Evolutionary conservation across 2,329 filamentous ascomycete species (phyloP).

Genomic region (Sporothrix sp.): DNA sequence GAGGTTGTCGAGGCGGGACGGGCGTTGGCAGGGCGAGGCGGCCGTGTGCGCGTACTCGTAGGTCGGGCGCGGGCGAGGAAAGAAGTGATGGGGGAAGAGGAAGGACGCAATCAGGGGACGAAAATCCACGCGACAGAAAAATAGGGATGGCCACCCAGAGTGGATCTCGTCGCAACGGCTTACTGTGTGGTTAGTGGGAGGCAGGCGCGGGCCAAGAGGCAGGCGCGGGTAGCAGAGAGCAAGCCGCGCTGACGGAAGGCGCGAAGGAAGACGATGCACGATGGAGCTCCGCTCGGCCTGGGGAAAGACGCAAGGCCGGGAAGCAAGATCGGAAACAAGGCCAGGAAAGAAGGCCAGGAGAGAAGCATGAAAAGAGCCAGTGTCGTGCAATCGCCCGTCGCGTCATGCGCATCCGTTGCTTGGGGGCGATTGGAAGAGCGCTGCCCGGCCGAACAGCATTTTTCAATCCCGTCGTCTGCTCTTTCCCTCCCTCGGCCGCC

Average conservation of each 20-base stretch:
- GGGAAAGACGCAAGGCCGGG: too few relatives aligned
- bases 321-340: too few relatives aligned
- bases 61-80: too few relatives aligned
- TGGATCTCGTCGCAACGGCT: conserved; percentile 6
- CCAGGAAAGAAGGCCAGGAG: too few relatives aligned
- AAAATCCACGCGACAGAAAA: conserved; percentile 2
- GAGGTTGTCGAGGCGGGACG: background rate
- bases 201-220: background rate
- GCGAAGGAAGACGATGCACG: background rate
- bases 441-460: too few relatives aligned
- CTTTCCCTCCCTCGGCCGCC: background rate
- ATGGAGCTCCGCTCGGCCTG: background rate
- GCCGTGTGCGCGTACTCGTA: too few relatives aligned
- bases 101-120: background rate
- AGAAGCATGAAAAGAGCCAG: background rate
- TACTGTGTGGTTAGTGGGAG: background rate
- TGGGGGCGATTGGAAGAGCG: too few relatives aligned
- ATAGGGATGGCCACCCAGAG: conserved; percentile 3
- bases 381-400: too few relatives aligned
- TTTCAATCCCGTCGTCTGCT: background rate
- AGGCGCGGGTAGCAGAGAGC: background rate
- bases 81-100: background rate
- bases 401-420: too few relatives aligned
- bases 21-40: background rate
- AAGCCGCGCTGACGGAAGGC: background rate